These are phyloP conservation scores for Suillus clintonianus DNA, from an alignment of 768 basidiomycete species.

Conservation along the genomic window DNA sequence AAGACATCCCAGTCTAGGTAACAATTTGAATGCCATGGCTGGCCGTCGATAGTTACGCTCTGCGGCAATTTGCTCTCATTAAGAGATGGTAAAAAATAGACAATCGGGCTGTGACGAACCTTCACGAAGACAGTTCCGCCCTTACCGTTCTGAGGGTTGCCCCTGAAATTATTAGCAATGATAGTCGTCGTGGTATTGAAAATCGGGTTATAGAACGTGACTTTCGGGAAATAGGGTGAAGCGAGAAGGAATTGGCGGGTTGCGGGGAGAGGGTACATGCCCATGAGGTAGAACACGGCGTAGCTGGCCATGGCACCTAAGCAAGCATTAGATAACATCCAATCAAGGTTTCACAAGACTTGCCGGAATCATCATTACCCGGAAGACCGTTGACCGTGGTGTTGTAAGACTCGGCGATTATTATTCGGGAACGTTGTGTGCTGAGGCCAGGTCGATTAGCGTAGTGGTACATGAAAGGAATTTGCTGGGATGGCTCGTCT, in stretches of 20 bases:
- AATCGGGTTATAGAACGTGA: slow-evolving; percentile 62
- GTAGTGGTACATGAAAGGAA: slow-evolving; percentile 73
- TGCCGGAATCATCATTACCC: slow-evolving; percentile 60
- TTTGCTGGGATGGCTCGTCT: slow-evolving; percentile 67
- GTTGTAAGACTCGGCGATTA: slow-evolving; percentile 59
- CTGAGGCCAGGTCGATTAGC: slow-evolving; percentile 60
- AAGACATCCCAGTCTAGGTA: slow-evolving; percentile 71
- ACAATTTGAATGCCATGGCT: slow-evolving; percentile 62
- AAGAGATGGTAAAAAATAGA: not conserved
- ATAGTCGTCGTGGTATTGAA: slow-evolving; percentile 61
- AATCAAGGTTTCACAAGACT: not conserved
- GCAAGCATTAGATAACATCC: not conserved
- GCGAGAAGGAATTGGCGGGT: slow-evolving; percentile 60
- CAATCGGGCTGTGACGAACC: slow-evolving; percentile 32
- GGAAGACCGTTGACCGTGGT: slow-evolving; percentile 58
- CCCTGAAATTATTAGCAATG: slow-evolving; percentile 47
- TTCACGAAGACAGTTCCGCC: slow-evolving; percentile 60
- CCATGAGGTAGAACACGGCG: slow-evolving; percentile 57
- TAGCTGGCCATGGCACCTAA: slow-evolving; percentile 64
- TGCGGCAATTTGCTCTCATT: slow-evolving; percentile 17
- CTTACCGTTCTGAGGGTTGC: slow-evolving; percentile 52
- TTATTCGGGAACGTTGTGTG: slow-evolving; percentile 55
- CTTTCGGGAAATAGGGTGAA: slow-evolving; percentile 60
- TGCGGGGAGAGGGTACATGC: slow-evolving; percentile 64
- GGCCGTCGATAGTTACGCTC: slow-evolving; percentile 60